These are phyloP conservation scores for Lentinus brumalis DNA, from an alignment of 768 basidiomycete genomes.

Conservation along the genomic window DNA sequence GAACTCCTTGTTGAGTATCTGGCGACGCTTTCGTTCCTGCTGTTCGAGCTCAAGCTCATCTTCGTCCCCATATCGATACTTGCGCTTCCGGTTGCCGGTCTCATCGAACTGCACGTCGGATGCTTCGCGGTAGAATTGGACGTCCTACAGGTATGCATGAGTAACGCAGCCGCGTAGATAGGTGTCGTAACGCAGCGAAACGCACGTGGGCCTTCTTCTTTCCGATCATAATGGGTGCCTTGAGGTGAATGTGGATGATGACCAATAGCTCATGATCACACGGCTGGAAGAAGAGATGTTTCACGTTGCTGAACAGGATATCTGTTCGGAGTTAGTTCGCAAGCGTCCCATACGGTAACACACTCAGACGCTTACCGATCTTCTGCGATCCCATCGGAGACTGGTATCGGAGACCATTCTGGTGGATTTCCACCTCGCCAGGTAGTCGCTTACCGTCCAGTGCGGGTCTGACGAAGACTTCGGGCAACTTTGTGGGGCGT, in stretches of 20 bases:
- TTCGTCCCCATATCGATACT: slow-evolving; percentile 96
- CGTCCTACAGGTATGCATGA: slow-evolving; percentile 56
- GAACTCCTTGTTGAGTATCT: slow-evolving; percentile 91
- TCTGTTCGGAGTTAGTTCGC: slow-evolving; percentile 48
- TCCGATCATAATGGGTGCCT: slow-evolving; percentile 96
- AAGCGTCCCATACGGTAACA: background rate
- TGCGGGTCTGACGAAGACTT: slow-evolving; percentile 92
- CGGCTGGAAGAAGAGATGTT: slow-evolving; percentile 98
- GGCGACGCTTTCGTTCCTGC: slow-evolving; percentile 88
- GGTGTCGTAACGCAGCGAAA: slow-evolving; percentile 12
- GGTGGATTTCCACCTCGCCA: slow-evolving; percentile 98
- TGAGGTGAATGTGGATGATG: slow-evolving; percentile 91
- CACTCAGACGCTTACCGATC: slow-evolving; percentile 62
- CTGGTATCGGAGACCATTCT: slow-evolving; percentile 93
- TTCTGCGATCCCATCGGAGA: slow-evolving; percentile 86
- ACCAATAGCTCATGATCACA: slow-evolving; percentile 96
- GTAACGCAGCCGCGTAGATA: background rate
- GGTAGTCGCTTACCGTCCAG: slow-evolving; percentile 93
- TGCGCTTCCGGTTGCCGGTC: slow-evolving; percentile 97
- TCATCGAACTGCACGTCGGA: slow-evolving; percentile 98
- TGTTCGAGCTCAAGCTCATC: slow-evolving; percentile 99
- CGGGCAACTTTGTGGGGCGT: slow-evolving; percentile 81
- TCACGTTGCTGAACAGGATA: slow-evolving; percentile 94
- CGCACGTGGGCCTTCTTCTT: slow-evolving; percentile 95
- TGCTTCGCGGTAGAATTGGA: slow-evolving; percentile 98